Evolutionary conservation across 2,329 filamentous ascomycete genomes (phyloP), one percentile per base, ranked within the genome.

Genomic region (Alternaria sp.): DNA sequence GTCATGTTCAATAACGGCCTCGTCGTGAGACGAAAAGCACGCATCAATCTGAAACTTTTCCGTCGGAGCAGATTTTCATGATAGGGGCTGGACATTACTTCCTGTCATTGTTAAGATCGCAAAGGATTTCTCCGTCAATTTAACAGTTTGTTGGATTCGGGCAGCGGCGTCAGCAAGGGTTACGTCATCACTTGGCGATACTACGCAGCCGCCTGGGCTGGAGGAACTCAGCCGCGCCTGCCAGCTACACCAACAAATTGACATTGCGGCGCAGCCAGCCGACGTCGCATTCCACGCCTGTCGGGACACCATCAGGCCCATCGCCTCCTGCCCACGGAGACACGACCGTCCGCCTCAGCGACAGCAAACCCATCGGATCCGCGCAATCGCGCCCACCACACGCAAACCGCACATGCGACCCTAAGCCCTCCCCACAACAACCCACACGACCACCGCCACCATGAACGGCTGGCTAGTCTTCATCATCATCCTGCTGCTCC

Each of bases 401-500:
- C 21, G 60, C 60, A 43, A 63, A 62, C 44, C 61, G 63, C 58
- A 59, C 58, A 66, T 65, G 61, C 58, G 53, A 57, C 58, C 49
- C 28, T 65, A 63, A 61, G 32, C 26, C 40, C 51, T 17, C n/a
- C 26, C 26, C 47, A 47, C 21, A 17, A 32, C 19, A 47, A 43
- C 7, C 36, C 21, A 44, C 19, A 50, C 57, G 43, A 66, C 70
- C 75, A 62, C 36, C 60, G 32, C 58, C 71, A 77, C 55, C 60
- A 79, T 80, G 76, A 78, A 79, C 74, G 77, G 76, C 71, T 70
- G 75, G 68, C 47, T 86, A 68, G 89, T 90, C 75, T 86, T 90
- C 67, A 88, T 94, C 82, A 86, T 93, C 78, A 89, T 96, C 76
- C 85, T 93, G 74, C 79, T 95, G 74, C 72, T 93, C 69, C 81